Evolutionary conservation across 2,329 filamentous ascomycete genomes (phyloP).

Genomic region (Ceratocystis alfenasii): DNA sequence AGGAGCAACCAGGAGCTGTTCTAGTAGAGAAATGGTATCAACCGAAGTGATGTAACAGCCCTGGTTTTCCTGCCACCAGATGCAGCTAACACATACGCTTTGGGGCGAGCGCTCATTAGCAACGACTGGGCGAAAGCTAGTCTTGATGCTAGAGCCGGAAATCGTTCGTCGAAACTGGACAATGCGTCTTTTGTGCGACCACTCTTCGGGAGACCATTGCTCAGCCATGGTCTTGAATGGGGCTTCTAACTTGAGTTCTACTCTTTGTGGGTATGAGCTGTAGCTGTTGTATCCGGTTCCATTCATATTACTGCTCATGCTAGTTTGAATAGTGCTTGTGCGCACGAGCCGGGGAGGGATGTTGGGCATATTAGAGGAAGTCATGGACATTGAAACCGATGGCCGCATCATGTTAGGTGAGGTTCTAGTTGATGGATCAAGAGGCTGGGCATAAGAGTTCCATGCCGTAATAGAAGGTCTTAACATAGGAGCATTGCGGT

Average conservation of each 20-base stretch:
- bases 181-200: constrained; percentile 64
- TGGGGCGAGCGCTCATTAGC: constrained; percentile 68
- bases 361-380: constrained; percentile 38
- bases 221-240: constrained; percentile 75
- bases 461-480: constrained; percentile 34
- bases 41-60: constrained; percentile 93
- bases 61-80: constrained; percentile 85
- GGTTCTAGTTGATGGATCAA: constrained; percentile 30
- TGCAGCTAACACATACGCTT: constrained; percentile 93
- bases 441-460: constrained; percentile 34
- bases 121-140: constrained; percentile 67
- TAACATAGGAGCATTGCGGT: constrained; percentile 30
- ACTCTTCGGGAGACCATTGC: constrained; percentile 74
- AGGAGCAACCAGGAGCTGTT: constrained; percentile 65
- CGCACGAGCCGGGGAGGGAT: constrained; percentile 44
- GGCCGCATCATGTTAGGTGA: constrained; percentile 29
- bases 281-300: constrained; percentile 58
- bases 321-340: constrained; percentile 42
- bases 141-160: constrained; percentile 65
- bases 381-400: constrained; percentile 33
- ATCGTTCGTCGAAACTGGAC: constrained; percentile 82
- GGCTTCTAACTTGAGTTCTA: constrained; percentile 70
- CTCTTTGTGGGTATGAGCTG: constrained; percentile 60
- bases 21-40: constrained; percentile 89
- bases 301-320: constrained; percentile 29